phyloP scores from a whole-genome alignment of 1,284 basidiomycete species.

The Pulveroboletus sp. region DNA sequence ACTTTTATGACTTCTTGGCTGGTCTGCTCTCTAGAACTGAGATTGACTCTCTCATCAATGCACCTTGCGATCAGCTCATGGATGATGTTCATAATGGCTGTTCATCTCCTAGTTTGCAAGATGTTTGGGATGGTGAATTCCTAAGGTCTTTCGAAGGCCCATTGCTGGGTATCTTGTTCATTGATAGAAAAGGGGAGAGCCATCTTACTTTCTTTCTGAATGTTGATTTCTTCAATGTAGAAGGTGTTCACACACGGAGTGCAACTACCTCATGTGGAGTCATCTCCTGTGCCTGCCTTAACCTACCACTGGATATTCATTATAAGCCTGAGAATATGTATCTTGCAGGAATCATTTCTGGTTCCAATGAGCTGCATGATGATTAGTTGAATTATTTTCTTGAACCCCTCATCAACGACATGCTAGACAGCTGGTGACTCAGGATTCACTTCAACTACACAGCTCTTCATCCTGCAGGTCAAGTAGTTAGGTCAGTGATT shows the following conservation, averaged over 20 bases:
- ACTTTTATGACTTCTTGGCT: background rate
- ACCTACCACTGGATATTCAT: background rate
- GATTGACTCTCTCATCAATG: background rate
- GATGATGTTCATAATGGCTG: background rate
- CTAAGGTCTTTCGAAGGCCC: background rate
- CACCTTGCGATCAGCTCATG: slow-evolving; percentile 5
- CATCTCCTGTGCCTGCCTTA: background rate
- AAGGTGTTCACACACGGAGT: background rate
- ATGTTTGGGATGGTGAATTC: slow-evolving; percentile 8
- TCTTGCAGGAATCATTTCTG: background rate
- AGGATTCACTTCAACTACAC: background rate
- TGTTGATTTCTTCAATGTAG: background rate
- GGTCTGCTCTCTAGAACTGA: background rate
- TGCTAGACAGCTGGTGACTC: background rate
- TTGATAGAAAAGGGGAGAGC: no score
- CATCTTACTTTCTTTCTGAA: background rate
- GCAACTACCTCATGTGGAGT: background rate
- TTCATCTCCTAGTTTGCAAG: background rate
- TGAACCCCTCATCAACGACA: background rate
- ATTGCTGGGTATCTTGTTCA: no score
- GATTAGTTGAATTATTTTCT: background rate
- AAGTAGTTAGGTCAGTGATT: no score
- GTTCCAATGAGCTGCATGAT: background rate
- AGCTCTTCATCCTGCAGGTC: no score
- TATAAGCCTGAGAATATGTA: background rate